A percentile compares a stretch with the other conserved stretches of the same genome.
These are phyloP conservation scores for Jacaranda copaia DNA, from an alignment of 257 asterid species.

Conservation along the genomic window DNA sequence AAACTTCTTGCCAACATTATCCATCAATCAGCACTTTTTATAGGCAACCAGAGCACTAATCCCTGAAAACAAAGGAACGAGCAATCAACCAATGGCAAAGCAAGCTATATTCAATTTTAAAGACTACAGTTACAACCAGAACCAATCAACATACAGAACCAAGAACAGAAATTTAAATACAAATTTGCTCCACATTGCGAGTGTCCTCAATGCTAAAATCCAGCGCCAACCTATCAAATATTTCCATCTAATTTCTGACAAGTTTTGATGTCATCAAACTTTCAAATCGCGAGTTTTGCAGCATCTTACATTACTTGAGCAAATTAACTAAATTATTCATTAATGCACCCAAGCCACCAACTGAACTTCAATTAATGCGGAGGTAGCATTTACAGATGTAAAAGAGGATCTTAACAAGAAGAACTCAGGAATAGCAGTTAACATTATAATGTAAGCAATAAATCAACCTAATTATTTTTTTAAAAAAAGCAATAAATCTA, in stretches of 20 bases:
- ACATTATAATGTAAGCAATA: not conserved
- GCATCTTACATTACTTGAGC: not conserved
- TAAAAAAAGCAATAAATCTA: too few relatives aligned
- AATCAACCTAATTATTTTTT: not conserved
- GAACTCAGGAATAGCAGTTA: not conserved
- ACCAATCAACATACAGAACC: not conserved
- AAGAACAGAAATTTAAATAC: not conserved
- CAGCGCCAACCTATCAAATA: constrained; percentile 4
- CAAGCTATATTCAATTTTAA: not conserved
- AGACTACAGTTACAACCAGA: constrained; percentile 10
- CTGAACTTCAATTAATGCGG: constrained; percentile 9
- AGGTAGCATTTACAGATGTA: constrained; percentile 2
- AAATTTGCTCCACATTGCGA: constrained; percentile 11
- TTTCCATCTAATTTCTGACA: not conserved
- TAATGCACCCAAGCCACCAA: constrained; percentile 7
- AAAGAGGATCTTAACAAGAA: not conserved
- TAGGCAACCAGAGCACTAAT: constrained; percentile 22
- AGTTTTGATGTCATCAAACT: not conserved
- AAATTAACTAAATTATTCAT: not conserved
- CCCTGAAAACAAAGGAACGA: constrained; percentile 30
- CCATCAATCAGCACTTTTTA: constrained; percentile 45
- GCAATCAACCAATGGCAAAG: constrained; percentile 15
- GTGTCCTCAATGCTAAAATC: not conserved
- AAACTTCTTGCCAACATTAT: constrained; percentile 40
- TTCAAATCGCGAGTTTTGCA: not conserved